A percentile compares a stretch with the other conserved stretches of the same genome.
Conservation (phyloP, 176 grass and related monocot species). For the Phoenix roebelenii region DNA sequence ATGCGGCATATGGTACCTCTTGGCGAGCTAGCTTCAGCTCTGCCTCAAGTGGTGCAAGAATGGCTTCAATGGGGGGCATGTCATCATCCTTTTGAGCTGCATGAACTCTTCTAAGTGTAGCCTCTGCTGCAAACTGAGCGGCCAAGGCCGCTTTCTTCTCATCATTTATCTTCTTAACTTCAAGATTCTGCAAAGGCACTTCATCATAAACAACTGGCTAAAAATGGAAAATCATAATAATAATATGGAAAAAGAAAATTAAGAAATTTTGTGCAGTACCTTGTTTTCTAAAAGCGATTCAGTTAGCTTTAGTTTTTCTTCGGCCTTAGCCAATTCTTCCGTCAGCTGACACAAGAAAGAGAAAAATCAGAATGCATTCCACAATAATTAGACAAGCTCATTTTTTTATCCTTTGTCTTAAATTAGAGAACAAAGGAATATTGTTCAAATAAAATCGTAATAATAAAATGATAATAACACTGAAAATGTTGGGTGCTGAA, state of each 20-base stretch:
- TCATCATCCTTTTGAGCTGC: conserved; percentile 97
- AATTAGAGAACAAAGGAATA: no score
- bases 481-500: no score
- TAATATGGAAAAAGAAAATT: conserved; percentile 6
- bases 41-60: conserved; percentile 97
- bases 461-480: no score
- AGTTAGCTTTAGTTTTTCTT: conserved; percentile 78
- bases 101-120: conserved; percentile 89
- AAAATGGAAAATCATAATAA: conserved; percentile 10
- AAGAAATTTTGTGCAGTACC: conserved; percentile 30
- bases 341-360: conserved; percentile 55
- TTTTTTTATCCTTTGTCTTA: no score
- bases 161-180: conserved; percentile 94
- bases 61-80: conserved; percentile 99
- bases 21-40: conserved; percentile 86
- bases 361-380: background rate
- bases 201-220: conserved; percentile 12
- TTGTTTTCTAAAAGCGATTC: conserved; percentile 79
- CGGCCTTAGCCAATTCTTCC: conserved; percentile 74
- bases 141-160: conserved; percentile 83
- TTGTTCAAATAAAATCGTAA: no score
- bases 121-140: conserved; percentile 93
- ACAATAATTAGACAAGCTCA: no score
- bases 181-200: conserved; percentile 63
- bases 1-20: conserved; percentile 39